Base-by-base conservation (phyloP, 495 filamentous ascomycete genomes). In the Hypoxylon intermedium region DNA sequence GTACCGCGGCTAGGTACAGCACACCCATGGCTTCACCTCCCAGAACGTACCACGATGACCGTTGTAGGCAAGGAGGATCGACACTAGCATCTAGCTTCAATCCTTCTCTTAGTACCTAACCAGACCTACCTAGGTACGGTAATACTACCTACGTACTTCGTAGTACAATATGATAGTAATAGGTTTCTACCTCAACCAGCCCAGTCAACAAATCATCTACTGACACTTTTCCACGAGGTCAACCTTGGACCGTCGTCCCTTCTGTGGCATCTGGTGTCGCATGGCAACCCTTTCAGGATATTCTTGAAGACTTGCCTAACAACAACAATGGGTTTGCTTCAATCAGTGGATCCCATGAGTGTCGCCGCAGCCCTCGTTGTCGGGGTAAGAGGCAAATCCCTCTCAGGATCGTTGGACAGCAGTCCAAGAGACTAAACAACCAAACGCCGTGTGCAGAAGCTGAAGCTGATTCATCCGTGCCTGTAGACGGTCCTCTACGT, bases 401-500 rank as follows among this genome's bases (percentile, higher is more conserved):
- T 21, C 16, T 42, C n/a, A 52, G 2, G 2, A 20, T 30, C 9
- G 5, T 21, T 21, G 2, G 23, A 19, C 12, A 41, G 15, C 7
- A 26, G 3, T 26, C 7, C 24, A 26, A 26, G 24, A 26, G 7
- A 26, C 7, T 7, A 7, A 26, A 3, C 24, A 26, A 26, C 24
- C 24, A 26, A 26, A 26, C 9, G 36, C 5, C n/a, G 33, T 36
- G 15, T 38, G 13, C 15, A 28, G 13, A 42, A 19, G 16, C 49
- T 52, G 13, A 53, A 34, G 38, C 16, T 2, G 15, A 31, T 13
- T 30, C 23, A 2, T 19, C 30, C 13, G 6, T 30, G 15, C n/a
- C n/a, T 33, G 24, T 33, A 53, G 49, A 53, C 49, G 16, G 15
- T 15, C 23, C 15, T 53, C 16, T 53, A 42, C 26, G n/a, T 40